phyloP scores from a whole-genome alignment of 805 yeast genomes.

The Yamadazyma takamatsuzukensis region DNA sequence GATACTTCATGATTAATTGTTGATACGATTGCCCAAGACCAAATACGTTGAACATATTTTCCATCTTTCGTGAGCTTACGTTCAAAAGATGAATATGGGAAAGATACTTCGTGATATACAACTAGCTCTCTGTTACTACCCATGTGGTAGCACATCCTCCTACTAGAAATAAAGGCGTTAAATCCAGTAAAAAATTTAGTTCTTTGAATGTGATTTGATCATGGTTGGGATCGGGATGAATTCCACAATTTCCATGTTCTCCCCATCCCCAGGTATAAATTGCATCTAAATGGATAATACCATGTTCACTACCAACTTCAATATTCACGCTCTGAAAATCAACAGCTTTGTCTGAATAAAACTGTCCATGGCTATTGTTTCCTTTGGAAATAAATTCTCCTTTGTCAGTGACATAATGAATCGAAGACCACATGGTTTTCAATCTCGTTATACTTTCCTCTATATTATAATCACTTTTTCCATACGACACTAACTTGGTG shows the following conservation, averaged over 20 bases:
- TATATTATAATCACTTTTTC: slow-evolving; percentile 11
- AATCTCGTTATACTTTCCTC: slow-evolving; percentile 6
- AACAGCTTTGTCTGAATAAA: slow-evolving; percentile 19
- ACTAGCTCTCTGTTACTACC: slow-evolving; percentile 34
- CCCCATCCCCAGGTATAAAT: slow-evolving; percentile 97
- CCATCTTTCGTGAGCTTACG: slow-evolving; percentile 51
- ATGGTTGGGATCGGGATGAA: slow-evolving; percentile 4
- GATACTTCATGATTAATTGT: slow-evolving; percentile 15
- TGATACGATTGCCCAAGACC: slow-evolving; percentile 66
- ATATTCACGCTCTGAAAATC: slow-evolving; percentile 15
- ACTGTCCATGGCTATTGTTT: slow-evolving; percentile 74
- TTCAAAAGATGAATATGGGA: slow-evolving; percentile 71
- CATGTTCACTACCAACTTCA: slow-evolving; percentile 86
- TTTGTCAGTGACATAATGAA: slow-evolving; percentile 44
- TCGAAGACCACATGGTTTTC: slow-evolving; percentile 74
- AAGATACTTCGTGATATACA: slow-evolving; percentile 68
- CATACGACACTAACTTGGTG: slow-evolving; percentile 13
- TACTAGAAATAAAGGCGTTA: slow-evolving; percentile 29
- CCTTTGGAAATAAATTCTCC: slow-evolving; percentile 51
- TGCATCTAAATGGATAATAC: slow-evolving; percentile 39
- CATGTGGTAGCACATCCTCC: slow-evolving; percentile 74
- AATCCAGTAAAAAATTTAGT: slow-evolving; percentile 30
- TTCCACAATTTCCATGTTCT: slow-evolving; percentile 94
- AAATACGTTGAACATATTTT: slow-evolving; percentile 73
- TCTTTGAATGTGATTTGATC: slow-evolving; percentile 34